These are phyloP conservation scores for Metarhizium album DNA, from an alignment of 2,329 filamentous ascomycete genomes.

Conservation along the genomic window DNA sequence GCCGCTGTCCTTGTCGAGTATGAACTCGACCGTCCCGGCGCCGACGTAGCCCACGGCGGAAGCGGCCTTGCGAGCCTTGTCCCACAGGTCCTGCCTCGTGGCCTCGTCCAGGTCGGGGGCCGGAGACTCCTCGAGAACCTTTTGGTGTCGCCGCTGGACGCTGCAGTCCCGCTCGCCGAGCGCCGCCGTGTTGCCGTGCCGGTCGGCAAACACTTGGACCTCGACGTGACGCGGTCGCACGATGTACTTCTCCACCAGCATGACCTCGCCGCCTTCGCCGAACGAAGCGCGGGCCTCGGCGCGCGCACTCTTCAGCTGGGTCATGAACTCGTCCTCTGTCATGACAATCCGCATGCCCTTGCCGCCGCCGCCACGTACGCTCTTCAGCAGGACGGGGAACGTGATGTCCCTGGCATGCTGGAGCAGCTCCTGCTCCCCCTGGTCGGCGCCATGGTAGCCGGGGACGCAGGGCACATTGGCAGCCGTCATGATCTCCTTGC, in stretches of 20 bases:
- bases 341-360: constrained; percentile 76
- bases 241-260: constrained; percentile 79
- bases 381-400: constrained; percentile 68
- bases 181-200: constrained; percentile 66
- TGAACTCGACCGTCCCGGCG: constrained; percentile 83
- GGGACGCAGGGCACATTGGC: constrained; percentile 96
- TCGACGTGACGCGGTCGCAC: constrained; percentile 74
- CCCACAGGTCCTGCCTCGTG: constrained; percentile 52
- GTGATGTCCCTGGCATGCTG: constrained; percentile 59
- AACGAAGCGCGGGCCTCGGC: constrained; percentile 71
- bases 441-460: constrained; percentile 83
- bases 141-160: constrained; percentile 78
- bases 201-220: constrained; percentile 83
- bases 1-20: constrained; percentile 72
- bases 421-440: constrained; percentile 52
- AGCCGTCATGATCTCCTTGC: constrained; percentile 91
- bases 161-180: constrained; percentile 84
- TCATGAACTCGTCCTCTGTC: constrained; percentile 55
- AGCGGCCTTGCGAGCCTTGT: constrained; percentile 53
- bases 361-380: constrained; percentile 68
- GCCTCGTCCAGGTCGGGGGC: constrained; percentile 55
- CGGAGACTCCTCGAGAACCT: constrained; percentile 82
- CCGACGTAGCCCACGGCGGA: constrained; percentile 79
- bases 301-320: constrained; percentile 60
- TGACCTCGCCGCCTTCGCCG: constrained; percentile 66